Evolutionary conservation across 805 yeast species (phyloP), one percentile per base, ranked within the genome.

Genomic region (Ogataea pignaliae): DNA sequence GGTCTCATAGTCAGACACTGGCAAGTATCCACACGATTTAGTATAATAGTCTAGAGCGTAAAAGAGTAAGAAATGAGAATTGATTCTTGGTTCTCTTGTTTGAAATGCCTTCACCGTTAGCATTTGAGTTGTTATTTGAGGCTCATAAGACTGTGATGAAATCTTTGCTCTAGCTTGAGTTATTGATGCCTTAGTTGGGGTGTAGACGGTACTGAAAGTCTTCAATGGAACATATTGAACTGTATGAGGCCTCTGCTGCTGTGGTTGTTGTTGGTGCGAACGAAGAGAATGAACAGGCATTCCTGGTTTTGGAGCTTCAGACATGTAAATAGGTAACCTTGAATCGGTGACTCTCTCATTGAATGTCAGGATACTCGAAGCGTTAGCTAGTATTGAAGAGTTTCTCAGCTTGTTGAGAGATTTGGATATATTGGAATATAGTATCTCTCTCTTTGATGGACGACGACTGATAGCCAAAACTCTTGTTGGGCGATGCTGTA

Each of bases 21-120:
- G 65, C 10, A 67, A 54, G 3, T 55, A 38, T 1, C 68, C 68
- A 3, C 59, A 52, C 2, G 52, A 39, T 43, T 78, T 63, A 13
- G 73, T 66, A n/a, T 67, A 59, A 46, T 63, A 69, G 52, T 78
- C 81, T 37, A 69, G 64, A 1, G 83, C 74, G 48, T 76, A 78
- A 32, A 75, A 60, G 42, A 74, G 60, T 18, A 79, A 57, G 45
- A 78, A 78, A 29, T 62, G 60, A 8, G 78, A 61, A 53, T 79
- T 79, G 36, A 78, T 66, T 43, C 83, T 65, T 31, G 72, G 69
- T 45, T 77, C 82, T 45, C 83, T 63, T 18, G 52, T 29, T 34
- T 51, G 51, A 5, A 34, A 10, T 13, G 33, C 13, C 13, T 30
- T 30, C 9, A 7, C 4, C 26, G 26, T 21, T 21, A 7, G 26